Evolutionary conservation across 106 monocot species (phyloP).

Genomic region (Cymbidium sinense): DNA sequence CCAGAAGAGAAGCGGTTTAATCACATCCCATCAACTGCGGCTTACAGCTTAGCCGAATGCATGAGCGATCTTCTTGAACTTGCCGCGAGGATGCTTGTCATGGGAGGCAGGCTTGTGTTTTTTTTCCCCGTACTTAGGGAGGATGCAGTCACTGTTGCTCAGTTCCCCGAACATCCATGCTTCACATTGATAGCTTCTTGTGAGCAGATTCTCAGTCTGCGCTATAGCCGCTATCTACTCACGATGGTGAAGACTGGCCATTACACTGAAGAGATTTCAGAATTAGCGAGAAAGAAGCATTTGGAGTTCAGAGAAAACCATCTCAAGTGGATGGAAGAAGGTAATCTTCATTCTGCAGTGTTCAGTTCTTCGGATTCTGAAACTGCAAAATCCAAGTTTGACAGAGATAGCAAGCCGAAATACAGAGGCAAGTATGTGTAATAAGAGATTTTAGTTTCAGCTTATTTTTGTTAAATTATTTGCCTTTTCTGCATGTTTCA

Average conservation of each 20-base stretch:
- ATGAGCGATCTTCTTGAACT: slow-evolving; percentile 88
- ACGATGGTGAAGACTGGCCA: slow-evolving; percentile 83
- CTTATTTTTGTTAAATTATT: not conserved
- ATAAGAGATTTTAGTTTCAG: not conserved
- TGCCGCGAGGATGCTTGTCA: slow-evolving; percentile 78
- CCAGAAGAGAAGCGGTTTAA: slow-evolving; percentile 76
- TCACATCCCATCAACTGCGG: slow-evolving; percentile 95
- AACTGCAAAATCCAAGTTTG: slow-evolving; percentile 31
- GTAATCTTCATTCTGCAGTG: slow-evolving; percentile 80
- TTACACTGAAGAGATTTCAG: slow-evolving; percentile 59
- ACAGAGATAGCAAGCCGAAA: slow-evolving; percentile 83
- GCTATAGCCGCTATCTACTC: slow-evolving; percentile 77
- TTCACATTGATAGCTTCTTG: slow-evolving; percentile 53
- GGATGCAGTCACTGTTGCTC: slow-evolving; percentile 30
- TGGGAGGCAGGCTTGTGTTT: slow-evolving; percentile 84
- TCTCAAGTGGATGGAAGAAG: slow-evolving; percentile 91
- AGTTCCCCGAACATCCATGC: slow-evolving; percentile 84
- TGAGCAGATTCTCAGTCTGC: slow-evolving; percentile 85
- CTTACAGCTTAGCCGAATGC: slow-evolving; percentile 84
- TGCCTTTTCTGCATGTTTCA: too few relatives aligned
- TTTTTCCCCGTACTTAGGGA: slow-evolving; percentile 89
- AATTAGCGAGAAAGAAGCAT: slow-evolving; percentile 47
- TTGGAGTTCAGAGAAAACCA: slow-evolving; percentile 88
- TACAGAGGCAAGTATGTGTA: slow-evolving; percentile 95
- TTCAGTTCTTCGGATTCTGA: slow-evolving; percentile 50